Percentiles rank a stretch among this genome's conserved stretches.
phyloP scores from a whole-genome alignment of 2,329 filamentous ascomycete species.

The Colletotrichum aenigma region DNA sequence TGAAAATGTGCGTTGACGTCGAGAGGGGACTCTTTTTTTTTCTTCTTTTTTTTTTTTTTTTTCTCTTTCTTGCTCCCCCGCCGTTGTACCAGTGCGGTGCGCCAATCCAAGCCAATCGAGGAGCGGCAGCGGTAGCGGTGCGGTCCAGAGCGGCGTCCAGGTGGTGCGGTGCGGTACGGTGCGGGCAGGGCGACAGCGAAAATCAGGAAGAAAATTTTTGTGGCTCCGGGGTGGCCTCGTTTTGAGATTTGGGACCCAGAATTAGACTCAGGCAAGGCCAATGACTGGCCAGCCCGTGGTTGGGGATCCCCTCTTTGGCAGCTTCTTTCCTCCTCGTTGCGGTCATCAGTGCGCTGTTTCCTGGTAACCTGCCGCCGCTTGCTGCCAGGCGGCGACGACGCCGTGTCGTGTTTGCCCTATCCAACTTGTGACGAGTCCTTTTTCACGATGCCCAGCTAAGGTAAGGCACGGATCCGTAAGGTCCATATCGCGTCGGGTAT shows the following conservation, averaged over 20 bases:
- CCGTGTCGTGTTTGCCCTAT: not conserved
- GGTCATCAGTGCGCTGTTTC: not conserved
- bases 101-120: not conserved
- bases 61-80: not conserved
- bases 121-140: not conserved
- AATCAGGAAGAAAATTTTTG: constrained; percentile 11
- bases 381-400: not conserved
- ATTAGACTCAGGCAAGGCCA: not conserved
- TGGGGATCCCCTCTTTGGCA: not conserved
- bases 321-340: not conserved
- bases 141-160: not conserved
- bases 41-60: not conserved
- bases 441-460: not conserved
- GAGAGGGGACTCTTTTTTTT: not conserved
- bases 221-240: constrained; percentile 20
- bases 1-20: constrained; percentile 4
- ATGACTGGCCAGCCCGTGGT: not conserved
- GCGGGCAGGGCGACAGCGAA: not conserved
- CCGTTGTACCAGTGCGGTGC: constrained; percentile 25
- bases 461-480: not conserved
- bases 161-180: not conserved
- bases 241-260: constrained; percentile 9
- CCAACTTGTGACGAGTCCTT: not conserved
- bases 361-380: not conserved
- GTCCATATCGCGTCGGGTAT: not conserved